phyloP scores from a whole-genome alignment of 2,329 filamentous ascomycete species.

The Eutypa lata region DNA sequence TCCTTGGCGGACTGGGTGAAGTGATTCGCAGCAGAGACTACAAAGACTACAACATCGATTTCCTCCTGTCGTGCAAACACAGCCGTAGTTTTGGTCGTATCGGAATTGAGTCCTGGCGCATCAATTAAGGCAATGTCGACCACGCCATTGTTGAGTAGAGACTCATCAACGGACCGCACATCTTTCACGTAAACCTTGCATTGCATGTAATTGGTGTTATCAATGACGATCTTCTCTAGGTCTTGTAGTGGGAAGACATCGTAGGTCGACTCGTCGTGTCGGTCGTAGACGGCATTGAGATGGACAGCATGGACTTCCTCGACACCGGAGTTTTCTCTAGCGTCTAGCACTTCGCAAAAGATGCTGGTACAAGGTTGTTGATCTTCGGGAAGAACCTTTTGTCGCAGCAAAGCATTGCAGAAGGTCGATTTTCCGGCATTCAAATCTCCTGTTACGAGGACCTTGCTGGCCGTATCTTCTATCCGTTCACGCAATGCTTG shows the following conservation, averaged over 20 bases:
- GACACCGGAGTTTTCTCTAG: conserved; percentile 81
- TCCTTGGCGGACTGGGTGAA: conserved; percentile 98
- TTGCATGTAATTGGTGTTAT: conserved; percentile 84
- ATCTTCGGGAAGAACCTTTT: conserved; percentile 92
- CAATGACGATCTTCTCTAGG: conserved; percentile 83
- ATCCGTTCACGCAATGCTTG: conserved; percentile 85
- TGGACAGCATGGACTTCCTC: conserved; percentile 97
- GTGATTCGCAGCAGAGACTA: conserved; percentile 95
- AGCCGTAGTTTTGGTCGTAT: conserved; percentile 95
- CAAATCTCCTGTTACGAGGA: conserved; percentile 89
- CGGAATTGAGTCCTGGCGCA: conserved; percentile 90
- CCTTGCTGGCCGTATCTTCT: conserved; percentile 95
- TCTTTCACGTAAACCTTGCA: conserved; percentile 98
- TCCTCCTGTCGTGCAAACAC: conserved; percentile 97
- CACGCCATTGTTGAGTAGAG: conserved; percentile 92
- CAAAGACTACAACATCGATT: conserved; percentile 97
- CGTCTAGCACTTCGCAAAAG: conserved; percentile 95
- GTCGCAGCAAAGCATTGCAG: conserved; percentile 90
- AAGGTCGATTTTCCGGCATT: conserved; percentile 99
- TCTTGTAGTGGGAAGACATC: conserved; percentile 77
- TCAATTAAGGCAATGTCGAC: conserved; percentile 98
- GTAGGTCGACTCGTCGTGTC: conserved; percentile 91
- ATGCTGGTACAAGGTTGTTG: conserved; percentile 98
- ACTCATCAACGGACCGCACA: conserved; percentile 83
- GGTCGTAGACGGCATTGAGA: conserved; percentile 73